Conservation (phyloP, 805 yeast genomes). For the Yarrowia sp. region DNA sequence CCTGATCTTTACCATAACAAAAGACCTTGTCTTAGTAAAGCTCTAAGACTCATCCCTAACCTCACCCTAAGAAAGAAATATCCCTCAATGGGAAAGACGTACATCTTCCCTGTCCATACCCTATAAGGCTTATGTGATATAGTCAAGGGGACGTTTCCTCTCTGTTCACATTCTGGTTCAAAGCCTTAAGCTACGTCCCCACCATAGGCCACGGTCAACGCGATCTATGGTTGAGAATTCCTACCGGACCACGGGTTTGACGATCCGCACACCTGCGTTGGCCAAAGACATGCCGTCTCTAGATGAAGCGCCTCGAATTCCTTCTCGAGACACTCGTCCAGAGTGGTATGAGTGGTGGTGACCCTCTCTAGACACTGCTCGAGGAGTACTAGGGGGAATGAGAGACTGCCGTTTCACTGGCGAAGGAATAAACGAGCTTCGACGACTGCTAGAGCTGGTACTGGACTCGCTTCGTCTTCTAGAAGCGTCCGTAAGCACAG, state of each 20-base stretch:
- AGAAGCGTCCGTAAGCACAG: not conserved
- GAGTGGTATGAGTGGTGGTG: conserved; percentile 6
- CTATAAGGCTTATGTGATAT: conserved; percentile 7
- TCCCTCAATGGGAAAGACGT: no score
- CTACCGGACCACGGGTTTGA: conserved; percentile 24
- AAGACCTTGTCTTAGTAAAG: no score
- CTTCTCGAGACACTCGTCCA: conserved; percentile 30
- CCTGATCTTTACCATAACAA: no score
- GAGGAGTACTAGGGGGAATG: conserved; percentile 21
- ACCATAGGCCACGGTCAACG: conserved; percentile 36
- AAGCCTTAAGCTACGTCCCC: conserved; percentile 37
- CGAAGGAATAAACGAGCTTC: conserved; percentile 22
- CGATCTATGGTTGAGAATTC: conserved; percentile 37
- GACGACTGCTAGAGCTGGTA: conserved; percentile 3
- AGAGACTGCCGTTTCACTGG: conserved; percentile 27
- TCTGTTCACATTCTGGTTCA: not conserved
- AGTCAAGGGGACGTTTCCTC: conserved; percentile 7
- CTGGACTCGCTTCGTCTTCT: conserved; percentile 7
- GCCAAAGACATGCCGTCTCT: conserved; percentile 33
- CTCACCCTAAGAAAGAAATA: no score
- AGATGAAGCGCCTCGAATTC: conserved; percentile 20
- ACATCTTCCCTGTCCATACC: no score
- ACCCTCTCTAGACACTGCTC: conserved; percentile 4
- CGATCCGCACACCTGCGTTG: conserved; percentile 30
- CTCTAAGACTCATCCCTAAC: no score